Evolutionary conservation across 306 rosid genomes (phyloP).

Genomic region (Carpinus viminea): DNA sequence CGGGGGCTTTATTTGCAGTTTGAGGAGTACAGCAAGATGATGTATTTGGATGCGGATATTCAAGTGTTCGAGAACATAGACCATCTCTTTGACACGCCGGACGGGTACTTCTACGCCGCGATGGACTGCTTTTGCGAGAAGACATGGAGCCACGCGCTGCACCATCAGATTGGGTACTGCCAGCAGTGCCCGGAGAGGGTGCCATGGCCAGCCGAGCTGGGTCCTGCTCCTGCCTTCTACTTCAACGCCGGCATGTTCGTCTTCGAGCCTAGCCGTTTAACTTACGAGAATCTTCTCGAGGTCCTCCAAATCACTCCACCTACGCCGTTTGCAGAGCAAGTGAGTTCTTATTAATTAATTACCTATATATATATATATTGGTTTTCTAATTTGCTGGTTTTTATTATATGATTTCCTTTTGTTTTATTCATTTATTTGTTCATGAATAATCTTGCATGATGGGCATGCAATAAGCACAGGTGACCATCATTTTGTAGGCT

Average conservation of each 20-base stretch:
- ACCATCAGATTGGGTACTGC: conserved; percentile 57
- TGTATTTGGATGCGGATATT: conserved; percentile 69
- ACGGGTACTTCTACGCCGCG: conserved; percentile 58
- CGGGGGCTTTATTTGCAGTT: conserved; percentile 31
- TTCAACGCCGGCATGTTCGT: conserved; percentile 78
- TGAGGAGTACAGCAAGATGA: conserved; percentile 62
- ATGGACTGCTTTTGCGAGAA: conserved; percentile 74
- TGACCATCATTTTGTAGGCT: not conserved
- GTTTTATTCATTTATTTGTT: no score
- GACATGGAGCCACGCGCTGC: conserved; percentile 58
- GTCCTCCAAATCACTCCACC: conserved; percentile 47
- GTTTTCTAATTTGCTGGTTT: not conserved
- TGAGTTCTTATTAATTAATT: conserved; percentile 2
- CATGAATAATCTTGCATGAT: not conserved
- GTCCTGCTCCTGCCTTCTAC: conserved; percentile 53
- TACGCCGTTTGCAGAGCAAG: conserved; percentile 66
- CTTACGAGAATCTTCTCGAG: conserved; percentile 47
- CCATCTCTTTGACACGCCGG: conserved; percentile 44
- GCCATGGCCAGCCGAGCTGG: conserved; percentile 51
- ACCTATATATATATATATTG: no score
- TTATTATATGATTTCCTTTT: not conserved
- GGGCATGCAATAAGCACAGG: not conserved
- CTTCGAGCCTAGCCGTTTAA: conserved; percentile 46
- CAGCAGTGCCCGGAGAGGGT: conserved; percentile 65
- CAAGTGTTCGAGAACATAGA: conserved; percentile 67